Evolutionary conservation across 148 eudicot genomes (phyloP).

Genomic region (Fagopyrum tataricum): DNA sequence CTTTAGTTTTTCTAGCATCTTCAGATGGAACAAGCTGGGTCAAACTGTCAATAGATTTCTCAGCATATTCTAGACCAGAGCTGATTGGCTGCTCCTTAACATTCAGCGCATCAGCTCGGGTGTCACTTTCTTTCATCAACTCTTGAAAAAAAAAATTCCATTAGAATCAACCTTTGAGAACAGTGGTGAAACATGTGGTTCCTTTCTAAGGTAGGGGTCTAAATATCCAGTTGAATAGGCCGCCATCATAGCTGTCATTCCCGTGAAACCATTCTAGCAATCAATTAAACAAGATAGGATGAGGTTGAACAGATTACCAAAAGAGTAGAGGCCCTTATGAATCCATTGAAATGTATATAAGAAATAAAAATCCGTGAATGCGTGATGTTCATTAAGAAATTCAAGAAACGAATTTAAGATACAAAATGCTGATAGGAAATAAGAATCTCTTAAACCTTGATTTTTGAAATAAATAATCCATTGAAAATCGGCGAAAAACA

Average conservation of each 20-base stretch:
- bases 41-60: slow-evolving; percentile 25
- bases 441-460: too few species aligned
- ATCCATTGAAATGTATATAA: too few species aligned
- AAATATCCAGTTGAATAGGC: slow-evolving; percentile 55
- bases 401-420: too few species aligned
- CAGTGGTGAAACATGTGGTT: slow-evolving; percentile 21
- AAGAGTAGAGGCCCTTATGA: too few species aligned
- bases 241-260: slow-evolving; percentile 34
- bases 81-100: slow-evolving; percentile 22
- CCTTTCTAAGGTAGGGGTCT: slow-evolving; percentile 27
- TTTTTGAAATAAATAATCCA: too few species aligned
- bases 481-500: too few species aligned
- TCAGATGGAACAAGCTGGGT: slow-evolving; percentile 22
- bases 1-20: slow-evolving; percentile 27
- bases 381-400: too few species aligned
- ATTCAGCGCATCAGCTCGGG: slow-evolving; percentile 18
- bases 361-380: too few species aligned
- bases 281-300: too few species aligned
- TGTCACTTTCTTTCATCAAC: slow-evolving; percentile 18
- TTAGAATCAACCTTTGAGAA: slow-evolving; percentile 16
- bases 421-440: too few species aligned
- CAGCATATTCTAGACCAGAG: slow-evolving; percentile 26
- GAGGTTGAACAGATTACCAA: too few species aligned
- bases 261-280: too few species aligned
- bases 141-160: slow-evolving; percentile 19